Percentiles rank a stretch among this genome's conserved stretches.
phyloP scores from a whole-genome alignment of 805 yeast genomes.

The Metschnikowia hibisci region DNA sequence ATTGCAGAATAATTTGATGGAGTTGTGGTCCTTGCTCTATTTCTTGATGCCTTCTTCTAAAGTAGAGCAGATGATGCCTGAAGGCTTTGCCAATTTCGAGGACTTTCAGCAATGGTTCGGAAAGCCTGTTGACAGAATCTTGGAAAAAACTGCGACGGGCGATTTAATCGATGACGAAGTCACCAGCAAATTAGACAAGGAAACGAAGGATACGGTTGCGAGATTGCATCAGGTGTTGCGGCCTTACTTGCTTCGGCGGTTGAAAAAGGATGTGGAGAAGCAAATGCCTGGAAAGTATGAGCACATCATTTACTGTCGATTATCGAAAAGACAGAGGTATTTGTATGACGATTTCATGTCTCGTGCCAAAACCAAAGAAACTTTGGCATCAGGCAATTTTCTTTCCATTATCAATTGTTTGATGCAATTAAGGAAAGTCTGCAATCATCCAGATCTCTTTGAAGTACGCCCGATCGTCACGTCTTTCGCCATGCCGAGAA shows the following conservation, averaged over 20 bases:
- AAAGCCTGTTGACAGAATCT: constrained; percentile 88
- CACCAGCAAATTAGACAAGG: constrained; percentile 52
- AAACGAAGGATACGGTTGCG: constrained; percentile 79
- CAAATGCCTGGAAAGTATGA: constrained; percentile 99
- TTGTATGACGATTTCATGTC: constrained; percentile 97
- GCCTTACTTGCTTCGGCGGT: constrained; percentile 85
- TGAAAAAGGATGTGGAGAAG: constrained; percentile 94
- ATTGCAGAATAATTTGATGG: constrained; percentile 89
- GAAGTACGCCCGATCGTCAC: constrained; percentile 94
- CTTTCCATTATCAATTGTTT: constrained; percentile 92
- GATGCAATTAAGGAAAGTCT: constrained; percentile 95
- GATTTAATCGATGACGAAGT: constrained; percentile 44
- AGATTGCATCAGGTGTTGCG: constrained; percentile 90
- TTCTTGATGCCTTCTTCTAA: constrained; percentile 92
- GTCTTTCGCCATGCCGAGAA: constrained; percentile 70
- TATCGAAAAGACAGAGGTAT: constrained; percentile 88
- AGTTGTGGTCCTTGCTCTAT: constrained; percentile 91
- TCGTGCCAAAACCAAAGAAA: constrained; percentile 90
- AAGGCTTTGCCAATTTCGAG: constrained; percentile 92
- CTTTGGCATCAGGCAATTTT: constrained; percentile 90
- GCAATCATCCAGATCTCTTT: constrained; percentile 94
- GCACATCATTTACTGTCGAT: constrained; percentile 86
- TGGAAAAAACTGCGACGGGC: constrained; percentile 60
- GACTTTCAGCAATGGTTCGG: constrained; percentile 99
- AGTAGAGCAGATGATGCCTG: constrained; percentile 72